Evolutionary conservation across 805 yeast genomes (phyloP), one percentile per base, ranked within the genome.

Genomic region (Cyberlindnera japonica): DNA sequence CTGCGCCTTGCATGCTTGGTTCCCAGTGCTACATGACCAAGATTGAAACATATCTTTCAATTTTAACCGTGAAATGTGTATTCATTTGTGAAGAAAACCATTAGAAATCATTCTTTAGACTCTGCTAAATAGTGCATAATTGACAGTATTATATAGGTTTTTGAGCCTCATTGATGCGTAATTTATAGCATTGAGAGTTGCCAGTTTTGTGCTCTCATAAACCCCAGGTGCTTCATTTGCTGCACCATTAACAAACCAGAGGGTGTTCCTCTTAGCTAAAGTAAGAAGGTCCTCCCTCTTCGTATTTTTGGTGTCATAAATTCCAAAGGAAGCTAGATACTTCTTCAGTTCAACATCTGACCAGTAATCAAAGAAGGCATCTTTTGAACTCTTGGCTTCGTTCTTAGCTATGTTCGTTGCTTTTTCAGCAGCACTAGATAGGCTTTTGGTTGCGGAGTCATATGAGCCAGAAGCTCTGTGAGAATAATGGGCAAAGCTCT

Each of bases 261-360:
- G 49, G 1, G 75, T 65, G 45, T 71, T 72, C 24, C 63, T 57
- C 44, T 67, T 68, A 8, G 75, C 74, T 39, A 59, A 44, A 4
- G 56, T 44, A 15, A 65, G 40, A 44, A 74, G 55, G 18, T 71
- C 68, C 9, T 64, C 63, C 37, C 61, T 59, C 16, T 44, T 47
- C 28, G 55, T 47, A 32, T 45, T 43, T 28, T 57, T 55, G 5
- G 59, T 46, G 22, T 59, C 41, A 13, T 61, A 57, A 29, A 62
- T 51, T n/a, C 77, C 77, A 53, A 66, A 72, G 3, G 67, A 59
- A 14, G 58, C 54, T 41, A 74, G 51, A 47, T 72, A 74, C 13
- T 61, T 45, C 33, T 48, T 59, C 41, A 74, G 54, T 40, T 74
- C 79, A 18, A 64, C 64, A 14, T 59, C 60, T 2, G 73, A 61